Evolutionary conservation across 2,329 filamentous ascomycete species (phyloP), one percentile per base, ranked within the genome.

Genomic region (Aureobasidium sp.): DNA sequence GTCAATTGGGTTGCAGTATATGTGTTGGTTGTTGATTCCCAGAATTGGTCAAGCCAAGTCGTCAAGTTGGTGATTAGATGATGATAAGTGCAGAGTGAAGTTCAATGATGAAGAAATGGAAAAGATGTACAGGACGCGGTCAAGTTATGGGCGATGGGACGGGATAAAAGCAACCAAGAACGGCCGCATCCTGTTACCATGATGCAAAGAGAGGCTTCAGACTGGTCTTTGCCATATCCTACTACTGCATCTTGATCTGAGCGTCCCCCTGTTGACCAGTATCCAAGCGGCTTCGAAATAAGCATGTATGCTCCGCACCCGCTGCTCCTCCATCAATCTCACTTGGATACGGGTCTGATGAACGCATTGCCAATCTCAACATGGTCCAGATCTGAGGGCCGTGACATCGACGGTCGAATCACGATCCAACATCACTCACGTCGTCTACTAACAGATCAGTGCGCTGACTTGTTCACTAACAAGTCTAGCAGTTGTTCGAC

Each of bases 201-300:
- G 55, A 49, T 58, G 42, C 27, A 58, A 53, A 49, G 57, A 50
- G 21, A 35, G 37, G 43, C 46, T 50, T 54, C 47, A 60, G 11
- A 23, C 57, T 60, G 57, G 46, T 51, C 57, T 51, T 50, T 51
- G 45, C 45, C 57, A 38, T 60, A 60, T 50, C 37, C 46, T 51
- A 42, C 46, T 51, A 37, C 29, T 53, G 58, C 58, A 60, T 40
- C 38, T 53, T 60, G 58, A 60, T 60, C 58, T 60, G 49, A 60
- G 58, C 58, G 58, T 40, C 25, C 38, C 58, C 58, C 49, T 43
- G 35, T 53, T 53, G 38, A 38, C 38, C 46, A 45, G 33, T 54
- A 27, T 33, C 29, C 40, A 54, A 54, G 47, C 58, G 37, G 47
- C 11, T 51, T 60, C 38, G 49, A 51, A 60, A 53, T 45, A 53